These are phyloP conservation scores for Metschnikowia dekortorum DNA, from an alignment of 805 yeast species.

Conservation along the genomic window DNA sequence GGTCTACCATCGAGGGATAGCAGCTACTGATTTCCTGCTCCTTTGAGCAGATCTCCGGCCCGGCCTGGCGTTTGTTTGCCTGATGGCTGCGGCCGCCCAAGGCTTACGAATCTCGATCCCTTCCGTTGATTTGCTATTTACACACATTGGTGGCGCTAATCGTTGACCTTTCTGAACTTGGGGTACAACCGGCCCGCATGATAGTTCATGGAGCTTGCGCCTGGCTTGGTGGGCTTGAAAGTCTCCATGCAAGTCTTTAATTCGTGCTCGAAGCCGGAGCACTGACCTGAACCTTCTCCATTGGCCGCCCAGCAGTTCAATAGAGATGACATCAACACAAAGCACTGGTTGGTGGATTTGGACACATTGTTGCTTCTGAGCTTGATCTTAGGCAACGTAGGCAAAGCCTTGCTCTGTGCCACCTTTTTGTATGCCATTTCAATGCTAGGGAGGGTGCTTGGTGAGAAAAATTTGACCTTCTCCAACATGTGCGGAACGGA, in stretches of 20 bases:
- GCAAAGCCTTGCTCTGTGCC: slow-evolving; percentile 42
- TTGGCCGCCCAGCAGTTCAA: slow-evolving; percentile 96
- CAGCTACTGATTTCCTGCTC: no score
- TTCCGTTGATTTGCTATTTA: slow-evolving; percentile 7
- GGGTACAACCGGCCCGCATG: slow-evolving; percentile 55
- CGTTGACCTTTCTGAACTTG: slow-evolving; percentile 45
- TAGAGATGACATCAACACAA: slow-evolving; percentile 77
- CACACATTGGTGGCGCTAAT: slow-evolving; percentile 18
- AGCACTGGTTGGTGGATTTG: slow-evolving; percentile 64
- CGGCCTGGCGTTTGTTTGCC: no score
- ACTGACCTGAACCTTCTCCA: slow-evolving; percentile 72
- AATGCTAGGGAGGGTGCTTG: slow-evolving; percentile 2
- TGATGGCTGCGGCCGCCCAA: no score
- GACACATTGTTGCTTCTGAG: slow-evolving; percentile 60
- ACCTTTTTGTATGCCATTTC: slow-evolving; percentile 42
- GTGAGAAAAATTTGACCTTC: slow-evolving; percentile 6
- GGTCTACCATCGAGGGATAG: no score
- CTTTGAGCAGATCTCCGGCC: no score
- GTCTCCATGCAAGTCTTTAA: slow-evolving; percentile 71
- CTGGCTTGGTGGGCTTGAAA: slow-evolving; percentile 35
- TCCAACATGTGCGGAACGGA: background rate
- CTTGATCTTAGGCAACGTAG: slow-evolving; percentile 70
- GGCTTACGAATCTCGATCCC: background rate
- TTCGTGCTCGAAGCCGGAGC: slow-evolving; percentile 62
- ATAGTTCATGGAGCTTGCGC: slow-evolving; percentile 46